phyloP scores from a whole-genome alignment of 164 flowering plant species.

The Piper longum region DNA sequence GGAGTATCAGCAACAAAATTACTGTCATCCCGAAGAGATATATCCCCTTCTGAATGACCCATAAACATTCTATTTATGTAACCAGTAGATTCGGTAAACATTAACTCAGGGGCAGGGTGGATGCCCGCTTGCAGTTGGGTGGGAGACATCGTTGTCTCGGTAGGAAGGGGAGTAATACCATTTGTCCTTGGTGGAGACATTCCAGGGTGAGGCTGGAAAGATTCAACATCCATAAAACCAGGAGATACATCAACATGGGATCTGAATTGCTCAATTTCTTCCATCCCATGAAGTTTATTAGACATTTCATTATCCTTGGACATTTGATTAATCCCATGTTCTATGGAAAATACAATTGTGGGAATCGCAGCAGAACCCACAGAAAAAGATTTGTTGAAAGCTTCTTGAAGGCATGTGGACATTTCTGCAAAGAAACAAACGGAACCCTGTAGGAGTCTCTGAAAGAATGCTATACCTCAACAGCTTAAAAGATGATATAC shows the following conservation, averaged over 20 bases:
- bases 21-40: conserved; percentile 6
- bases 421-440: conserved; percentile 29
- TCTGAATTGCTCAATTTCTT: conserved; percentile 8
- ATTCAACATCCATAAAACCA: conserved; percentile 17
- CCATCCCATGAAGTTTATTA: neutral
- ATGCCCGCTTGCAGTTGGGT: conserved; percentile 16
- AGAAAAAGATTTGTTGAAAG: conserved; percentile 21
- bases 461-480: neutral
- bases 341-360: neutral
- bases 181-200: conserved; percentile 17
- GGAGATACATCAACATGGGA: neutral
- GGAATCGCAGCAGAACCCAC: conserved; percentile 12
- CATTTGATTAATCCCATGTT: neutral
- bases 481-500: neutral
- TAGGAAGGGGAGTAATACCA: conserved; percentile 22
- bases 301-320: neutral
- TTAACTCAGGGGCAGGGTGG: conserved; percentile 20
- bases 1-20: conserved; percentile 24
- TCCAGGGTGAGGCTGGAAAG: conserved; percentile 13
- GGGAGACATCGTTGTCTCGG: neutral
- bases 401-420: conserved; percentile 26
- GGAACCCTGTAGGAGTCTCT: neutral
- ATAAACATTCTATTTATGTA: conserved; percentile 30
- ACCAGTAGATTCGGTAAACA: conserved; percentile 17
- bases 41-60: conserved; percentile 13